Evolutionary conservation across 768 basidiomycete genomes (phyloP), one percentile per base, ranked within the genome.

Genomic region (Lactifluus pinguis): DNA sequence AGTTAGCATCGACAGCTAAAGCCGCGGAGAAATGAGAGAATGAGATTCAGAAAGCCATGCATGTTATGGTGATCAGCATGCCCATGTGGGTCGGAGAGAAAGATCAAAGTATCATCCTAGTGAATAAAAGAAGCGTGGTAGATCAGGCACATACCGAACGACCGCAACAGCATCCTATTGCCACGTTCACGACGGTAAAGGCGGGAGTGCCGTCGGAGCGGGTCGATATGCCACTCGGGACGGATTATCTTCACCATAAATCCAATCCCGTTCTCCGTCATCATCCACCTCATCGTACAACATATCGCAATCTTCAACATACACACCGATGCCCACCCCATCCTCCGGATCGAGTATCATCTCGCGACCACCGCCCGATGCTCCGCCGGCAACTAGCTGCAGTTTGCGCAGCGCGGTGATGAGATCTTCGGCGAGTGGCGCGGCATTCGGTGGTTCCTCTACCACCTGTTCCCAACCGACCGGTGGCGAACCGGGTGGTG

Each of bases 401-500:
- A 98, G 79, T 66, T 79, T 82, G 65, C 77, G 80, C 57, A 98
- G 75, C 15, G 95, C 95, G 11, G 77, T 69, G 30, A 92, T 88
- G 64, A 98, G 80, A 70, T 98, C 95, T 25, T 89, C 84, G 0
- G 95, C 95, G 29, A 97, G 81, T 5, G 93, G 87, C 2, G 80
- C 74, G 3, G 76, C 70, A 69, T 98, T 98, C 0, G 95, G 95
- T 17, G 92, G 91, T 8, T 95, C 93, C 72, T 98, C 95, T 53
- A 77, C 77, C 59, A 94, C 82, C 25, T 81, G 92, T 69, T 97
- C 93, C 97, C 97, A 99, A 3, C 95, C 97, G 1, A 95, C 85
- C 0, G 97, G 97, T 0, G 97, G 97, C 0, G 94, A 97, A 5
- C 97, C 97, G 4, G 97, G 97, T 0, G 97, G 97, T 0, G 97